Percentiles rank a stretch among this genome's conserved stretches.
Evolutionary conservation across 2,329 filamentous ascomycete genomes (phyloP).

Genomic region (Arachnomyces sp.): DNA sequence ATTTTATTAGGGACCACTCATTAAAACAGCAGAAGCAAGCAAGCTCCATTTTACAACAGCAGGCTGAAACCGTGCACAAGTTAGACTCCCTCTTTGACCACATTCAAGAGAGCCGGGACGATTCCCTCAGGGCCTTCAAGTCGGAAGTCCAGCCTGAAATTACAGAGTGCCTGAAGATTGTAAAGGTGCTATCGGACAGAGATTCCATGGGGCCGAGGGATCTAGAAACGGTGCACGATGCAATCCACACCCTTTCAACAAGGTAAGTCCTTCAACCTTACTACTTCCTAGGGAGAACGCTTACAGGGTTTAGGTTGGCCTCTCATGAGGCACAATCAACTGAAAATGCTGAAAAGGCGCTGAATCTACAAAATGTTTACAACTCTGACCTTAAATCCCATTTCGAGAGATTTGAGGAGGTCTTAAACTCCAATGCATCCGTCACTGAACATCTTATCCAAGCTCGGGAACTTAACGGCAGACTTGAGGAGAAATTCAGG

Average conservation of each 20-base stretch:
- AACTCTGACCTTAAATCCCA: conserved; percentile 15
- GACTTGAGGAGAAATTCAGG: conserved; percentile 16
- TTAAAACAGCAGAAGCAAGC: conserved; percentile 6
- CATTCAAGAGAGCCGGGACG: conserved; percentile 1
- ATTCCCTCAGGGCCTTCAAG: conserved; percentile 4
- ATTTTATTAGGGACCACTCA: conserved; percentile 22
- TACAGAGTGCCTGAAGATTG: conserved; percentile 6
- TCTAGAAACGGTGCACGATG: conserved; percentile 4
- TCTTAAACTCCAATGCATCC: conserved; percentile 12
- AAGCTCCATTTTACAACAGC: conserved; percentile 2
- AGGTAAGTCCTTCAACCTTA: conserved; percentile 17
- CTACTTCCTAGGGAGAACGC: not conserved
- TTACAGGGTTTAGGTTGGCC: conserved; percentile 16
- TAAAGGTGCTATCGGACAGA: conserved; percentile 3
- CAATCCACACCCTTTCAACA: conserved; percentile 12
- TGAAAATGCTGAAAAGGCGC: conserved; percentile 11
- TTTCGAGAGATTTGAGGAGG: conserved; percentile 14
- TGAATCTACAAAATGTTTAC: conserved; percentile 11
- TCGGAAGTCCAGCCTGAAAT: conserved; percentile 5
- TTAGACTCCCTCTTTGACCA: conserved; percentile 3
- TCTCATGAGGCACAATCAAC: conserved; percentile 11
- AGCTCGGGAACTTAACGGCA: conserved; percentile 12
- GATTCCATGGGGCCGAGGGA: conserved; percentile 1
- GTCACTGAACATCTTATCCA: conserved; percentile 18
- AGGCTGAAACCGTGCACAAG: conserved; percentile 5